Percentiles rank a stretch among this genome's conserved stretches.
Evolutionary conservation across 2,329 filamentous ascomycete genomes (phyloP).

Genomic region (Aspergillus tubingensis): DNA sequence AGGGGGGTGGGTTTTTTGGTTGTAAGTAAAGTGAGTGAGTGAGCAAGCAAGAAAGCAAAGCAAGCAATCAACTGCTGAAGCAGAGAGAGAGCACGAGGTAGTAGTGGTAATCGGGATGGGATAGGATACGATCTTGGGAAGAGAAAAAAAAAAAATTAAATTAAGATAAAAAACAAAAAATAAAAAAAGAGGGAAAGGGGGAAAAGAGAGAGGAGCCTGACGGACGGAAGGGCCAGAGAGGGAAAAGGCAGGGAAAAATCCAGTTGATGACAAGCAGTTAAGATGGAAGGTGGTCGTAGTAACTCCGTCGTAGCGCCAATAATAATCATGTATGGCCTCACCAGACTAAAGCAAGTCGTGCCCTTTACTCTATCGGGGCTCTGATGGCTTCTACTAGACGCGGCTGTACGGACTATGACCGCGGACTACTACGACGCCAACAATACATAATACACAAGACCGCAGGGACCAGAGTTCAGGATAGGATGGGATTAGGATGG

Average conservation of each 20-base stretch:
- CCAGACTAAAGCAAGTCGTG: not conserved
- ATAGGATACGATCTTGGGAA: not conserved
- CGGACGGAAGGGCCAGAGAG: not conserved
- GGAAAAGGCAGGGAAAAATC: constrained; percentile 2
- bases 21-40: too few relatives aligned
- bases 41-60: too few relatives aligned
- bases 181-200: not conserved
- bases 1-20: too few relatives aligned
- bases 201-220: not conserved
- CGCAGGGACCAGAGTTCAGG: too few relatives aligned
- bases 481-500: not conserved
- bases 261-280: constrained; percentile 4
- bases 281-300: not conserved
- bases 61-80: not conserved
- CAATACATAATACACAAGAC: not conserved
- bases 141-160: constrained; percentile 6
- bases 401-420: not conserved
- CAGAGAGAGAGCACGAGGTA: not conserved
- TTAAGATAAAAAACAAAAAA: not conserved
- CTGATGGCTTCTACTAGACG: constrained; percentile 3
- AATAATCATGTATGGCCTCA: constrained; percentile 9
- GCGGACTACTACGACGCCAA: not conserved
- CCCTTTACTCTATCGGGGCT: constrained; percentile 3
- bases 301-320: constrained; percentile 7
- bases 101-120: not conserved